Base-by-base conservation (phyloP, 78 protist species). In the Dictyostelium capitatum region DNA sequence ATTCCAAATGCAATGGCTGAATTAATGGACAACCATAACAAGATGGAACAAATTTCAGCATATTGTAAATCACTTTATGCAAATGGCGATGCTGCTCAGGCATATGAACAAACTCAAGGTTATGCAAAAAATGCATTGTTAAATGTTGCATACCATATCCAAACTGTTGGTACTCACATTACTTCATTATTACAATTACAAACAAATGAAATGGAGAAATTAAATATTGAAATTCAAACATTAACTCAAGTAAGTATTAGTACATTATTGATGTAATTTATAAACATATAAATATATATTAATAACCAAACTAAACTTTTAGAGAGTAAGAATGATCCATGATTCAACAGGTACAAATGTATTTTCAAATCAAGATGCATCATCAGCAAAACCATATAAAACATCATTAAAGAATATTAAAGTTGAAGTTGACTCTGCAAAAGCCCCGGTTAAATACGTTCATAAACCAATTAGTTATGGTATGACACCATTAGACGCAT, bases 91-190 rank as follows among this genome's bases (percentile, higher is more conserved):
- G 25, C 91, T 17, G 81, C 91, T 12, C 80, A 83, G 32, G 75
- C 75, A 10, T 83, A 83, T 46, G 91, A 83, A 41, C 91, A 83
- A 73, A 83, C 91, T 43, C 91, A 83, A 73, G 30, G 64, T n/a
- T 83, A 83, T 73, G 91, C 91, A 15, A 83, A 83, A n/a, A 83
- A 83, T 73, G 91, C 91, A 14, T 30, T 83, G n/a, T 46, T 83
- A 65, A 83, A 83, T 56, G 91, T 83, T 14, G 91, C 91, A 0
- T 83, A 83, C 56, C 91, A 83, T 41, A 83, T 83, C 56, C 91
- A 83, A 73, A 83, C 65, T 14, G 75, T 83, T 83, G 91, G 91
- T 56, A 73, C 82, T 56, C 91, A 83, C 54, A 43, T 83, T 11
- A 72, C 91, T 20, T 72, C 91, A 6, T n/a, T 83, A 28, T 30